Evolutionary conservation across 306 rosid species (phyloP).

Genomic region (Pueraria montana): DNA sequence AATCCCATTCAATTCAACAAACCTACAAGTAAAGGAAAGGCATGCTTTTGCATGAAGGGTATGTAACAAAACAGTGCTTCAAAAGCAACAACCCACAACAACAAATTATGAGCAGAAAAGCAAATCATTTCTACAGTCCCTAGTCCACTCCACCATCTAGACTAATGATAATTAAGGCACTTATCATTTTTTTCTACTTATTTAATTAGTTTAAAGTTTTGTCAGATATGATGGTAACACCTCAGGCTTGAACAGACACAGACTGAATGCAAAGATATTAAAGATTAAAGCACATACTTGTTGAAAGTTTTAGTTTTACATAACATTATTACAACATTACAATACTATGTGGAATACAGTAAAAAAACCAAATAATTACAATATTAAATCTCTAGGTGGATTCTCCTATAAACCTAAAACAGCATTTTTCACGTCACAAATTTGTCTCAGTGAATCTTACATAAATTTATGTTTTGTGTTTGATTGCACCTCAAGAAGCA

Average conservation of each 20-base stretch:
- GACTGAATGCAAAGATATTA: conserved; percentile 11
- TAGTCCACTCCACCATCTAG: conserved; percentile 13
- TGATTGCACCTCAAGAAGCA: conserved; percentile 17
- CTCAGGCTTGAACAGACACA: conserved; percentile 18
- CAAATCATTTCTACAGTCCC: conserved; percentile 29
- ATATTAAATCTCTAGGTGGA: conserved; percentile 6
- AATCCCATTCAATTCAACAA: conserved; percentile 24
- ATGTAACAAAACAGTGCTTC: conserved; percentile 13
- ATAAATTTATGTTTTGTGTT: conserved; percentile 25
- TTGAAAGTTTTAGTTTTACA: conserved; percentile 32
- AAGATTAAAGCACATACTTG: conserved; percentile 4
- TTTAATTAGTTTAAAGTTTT: conserved; percentile 19
- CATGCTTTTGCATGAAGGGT: background rate
- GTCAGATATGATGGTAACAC: conserved; percentile 16
- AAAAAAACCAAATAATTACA: conserved; percentile 26
- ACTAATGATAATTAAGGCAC: conserved; percentile 24
- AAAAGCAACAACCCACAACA: conserved; percentile 22
- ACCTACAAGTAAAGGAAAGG: conserved; percentile 4
- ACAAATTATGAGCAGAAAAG: conserved; percentile 33
- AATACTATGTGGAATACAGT: conserved; percentile 13
- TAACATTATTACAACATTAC: conserved; percentile 9
- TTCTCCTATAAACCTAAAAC: conserved; percentile 5
- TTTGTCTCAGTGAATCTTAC: conserved; percentile 12
- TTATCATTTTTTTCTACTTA: conserved; percentile 2
- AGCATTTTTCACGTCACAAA: background rate